Base-by-base conservation (phyloP, 768 basidiomycete species). In the Pleurotus tuber-regium region DNA sequence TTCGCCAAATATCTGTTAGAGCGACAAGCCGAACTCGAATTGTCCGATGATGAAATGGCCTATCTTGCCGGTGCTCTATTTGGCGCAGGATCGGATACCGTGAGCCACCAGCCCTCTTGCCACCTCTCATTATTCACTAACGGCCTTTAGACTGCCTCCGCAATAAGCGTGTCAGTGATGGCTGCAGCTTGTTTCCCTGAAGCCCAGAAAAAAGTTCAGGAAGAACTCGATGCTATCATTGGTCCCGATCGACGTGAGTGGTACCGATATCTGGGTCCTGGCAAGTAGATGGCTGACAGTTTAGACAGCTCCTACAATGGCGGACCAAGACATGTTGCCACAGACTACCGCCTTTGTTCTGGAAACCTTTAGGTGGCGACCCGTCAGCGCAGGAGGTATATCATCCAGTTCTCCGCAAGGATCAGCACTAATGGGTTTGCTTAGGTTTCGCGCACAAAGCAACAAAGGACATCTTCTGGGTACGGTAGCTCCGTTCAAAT, bases 41-140 rank as follows among this genome's bases (percentile, higher is more conserved):
- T 85, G 8, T 74, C 80, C 2, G 70, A 79, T 49, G 69, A 78
- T 49, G 83, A 86, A 58, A 74, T 77, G 23, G 78, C 83, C 0
- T 86, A 86, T 60, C 74, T 86, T 21, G 78, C 79, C 0, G 84
- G 84, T 0, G 74, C 76, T 31, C 78, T 86, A 65, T 86, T 83
- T 53, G 84, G 84, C 21, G 84, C 83, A 28, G 84, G 84, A 11
- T 76, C 80, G 0, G 84, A 84, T 56, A 86, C 84, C 11, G 73
- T 71, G 49, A 31, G 67, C 60, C n/a, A 29, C n/a, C 31, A 30
- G 9, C 19, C 10, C 26, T 9, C 19, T 28, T 5, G 3, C 31
- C 1, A 18, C 1, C 3, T 1, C 8, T 40, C 14, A 16, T n/a
- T 44, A 18, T n/a, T 9, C 12, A 10, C 18, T 14, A 2, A 1